Percentiles rank a stretch among this genome's conserved stretches.
phyloP scores from a whole-genome alignment of 2,329 filamentous ascomycete genomes.

The Claviceps monticola region DNA sequence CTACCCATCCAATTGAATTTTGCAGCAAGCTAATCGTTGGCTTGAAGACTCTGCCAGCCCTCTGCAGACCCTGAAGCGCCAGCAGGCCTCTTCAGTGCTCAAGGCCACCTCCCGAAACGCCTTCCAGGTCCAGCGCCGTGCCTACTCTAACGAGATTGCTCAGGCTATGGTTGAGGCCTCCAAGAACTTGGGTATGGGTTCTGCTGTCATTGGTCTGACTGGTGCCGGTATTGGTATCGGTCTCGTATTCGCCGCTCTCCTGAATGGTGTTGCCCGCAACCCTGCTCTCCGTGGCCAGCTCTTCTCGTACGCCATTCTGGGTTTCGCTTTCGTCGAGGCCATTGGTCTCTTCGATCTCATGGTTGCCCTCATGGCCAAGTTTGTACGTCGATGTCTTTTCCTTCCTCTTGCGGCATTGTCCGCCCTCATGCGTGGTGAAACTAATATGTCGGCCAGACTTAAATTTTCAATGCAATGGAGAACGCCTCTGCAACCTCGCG shows the following conservation, averaged over 20 bases:
- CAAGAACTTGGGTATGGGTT: constrained; percentile 82
- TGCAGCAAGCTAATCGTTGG: constrained; percentile 19
- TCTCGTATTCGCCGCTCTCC: constrained; percentile 82
- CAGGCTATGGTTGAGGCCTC: constrained; percentile 80
- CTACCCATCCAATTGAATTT: constrained; percentile 18
- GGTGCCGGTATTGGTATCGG: constrained; percentile 92
- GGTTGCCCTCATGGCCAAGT: constrained; percentile 91
- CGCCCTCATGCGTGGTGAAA: background rate
- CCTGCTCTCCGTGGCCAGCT: constrained; percentile 88
- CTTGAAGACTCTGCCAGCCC: constrained; percentile 41
- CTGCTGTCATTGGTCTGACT: constrained; percentile 81
- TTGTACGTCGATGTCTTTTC: constrained; percentile 39
- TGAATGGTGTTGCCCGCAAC: constrained; percentile 86
- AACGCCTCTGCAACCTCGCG: constrained; percentile 23
- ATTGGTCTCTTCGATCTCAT: constrained; percentile 81
- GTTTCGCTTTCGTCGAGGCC: constrained; percentile 91
- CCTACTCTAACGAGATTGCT: constrained; percentile 81
- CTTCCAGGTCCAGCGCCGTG: constrained; percentile 52
- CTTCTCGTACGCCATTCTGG: constrained; percentile 90
- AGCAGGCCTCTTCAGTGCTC: constrained; percentile 52
- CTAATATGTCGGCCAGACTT: constrained; percentile 18
- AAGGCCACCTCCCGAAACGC: constrained; percentile 52
- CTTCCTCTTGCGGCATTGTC: background rate
- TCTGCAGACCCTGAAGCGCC: constrained; percentile 64
- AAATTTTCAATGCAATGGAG: constrained; percentile 21